Percentiles rank a stretch among this genome's conserved stretches.
phyloP scores from a whole-genome alignment of 2,329 filamentous ascomycete genomes.

The Talaromyces sp. region DNA sequence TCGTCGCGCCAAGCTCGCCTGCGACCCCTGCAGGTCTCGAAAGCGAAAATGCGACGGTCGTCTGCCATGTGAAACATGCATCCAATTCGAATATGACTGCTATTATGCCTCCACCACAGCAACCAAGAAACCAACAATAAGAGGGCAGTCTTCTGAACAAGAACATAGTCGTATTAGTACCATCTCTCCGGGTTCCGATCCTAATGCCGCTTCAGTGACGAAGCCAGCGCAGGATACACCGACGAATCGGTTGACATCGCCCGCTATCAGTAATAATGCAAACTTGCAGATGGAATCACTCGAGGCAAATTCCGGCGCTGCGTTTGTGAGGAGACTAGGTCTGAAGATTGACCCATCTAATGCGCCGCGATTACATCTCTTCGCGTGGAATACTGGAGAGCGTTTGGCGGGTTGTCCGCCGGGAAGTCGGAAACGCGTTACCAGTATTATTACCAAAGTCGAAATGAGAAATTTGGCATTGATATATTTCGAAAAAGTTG shows the following conservation, averaged over 20 bases:
- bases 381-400: constrained; percentile 51
- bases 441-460: constrained; percentile 43
- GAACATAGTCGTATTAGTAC: neutral
- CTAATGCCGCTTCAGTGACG: neutral
- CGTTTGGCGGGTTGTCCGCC: constrained; percentile 8
- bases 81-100: constrained; percentile 51
- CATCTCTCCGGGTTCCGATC: neutral
- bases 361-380: constrained; percentile 51
- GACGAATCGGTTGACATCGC: neutral
- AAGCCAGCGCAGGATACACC: neutral
- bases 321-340: constrained; percentile 51
- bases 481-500: constrained; percentile 51
- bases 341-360: constrained; percentile 50
- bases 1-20: constrained; percentile 42
- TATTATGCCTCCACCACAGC: constrained; percentile 32
- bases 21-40: constrained; percentile 50
- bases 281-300: constrained; percentile 36
- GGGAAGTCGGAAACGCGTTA: constrained; percentile 32
- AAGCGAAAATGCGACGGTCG: constrained; percentile 55
- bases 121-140: neutral
- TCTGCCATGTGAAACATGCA: constrained; percentile 50
- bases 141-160: neutral
- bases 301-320: constrained; percentile 55
- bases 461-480: constrained; percentile 45
- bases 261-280: constrained; percentile 14